Evolutionary conservation across 1,284 basidiomycete species (phyloP).

Genomic region (Cryptococcus wingfieldii): DNA sequence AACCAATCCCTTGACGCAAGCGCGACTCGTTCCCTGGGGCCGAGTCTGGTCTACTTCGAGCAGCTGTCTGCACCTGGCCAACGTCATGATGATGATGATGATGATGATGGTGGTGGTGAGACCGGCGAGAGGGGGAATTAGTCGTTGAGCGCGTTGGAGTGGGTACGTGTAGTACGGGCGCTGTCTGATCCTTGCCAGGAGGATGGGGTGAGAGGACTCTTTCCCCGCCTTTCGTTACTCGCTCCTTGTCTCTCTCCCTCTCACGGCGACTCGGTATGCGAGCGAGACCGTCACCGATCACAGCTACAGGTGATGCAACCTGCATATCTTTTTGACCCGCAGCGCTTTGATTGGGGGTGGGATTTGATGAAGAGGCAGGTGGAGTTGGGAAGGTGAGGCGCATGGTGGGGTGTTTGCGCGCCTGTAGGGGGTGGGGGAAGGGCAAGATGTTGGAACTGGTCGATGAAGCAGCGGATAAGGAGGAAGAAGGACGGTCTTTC

Average conservation of each 20-base stretch:
- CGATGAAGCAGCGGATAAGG: neutral
- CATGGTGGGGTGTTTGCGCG: slow-evolving; percentile 42
- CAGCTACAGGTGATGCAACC: neutral
- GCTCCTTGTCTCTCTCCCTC: no score
- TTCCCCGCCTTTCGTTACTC: no score
- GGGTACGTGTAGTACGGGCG: neutral
- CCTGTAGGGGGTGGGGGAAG: slow-evolving; percentile 39
- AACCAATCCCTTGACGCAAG: neutral
- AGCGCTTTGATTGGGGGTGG: neutral
- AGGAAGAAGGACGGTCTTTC: slow-evolving; percentile 3
- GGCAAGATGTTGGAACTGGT: slow-evolving; percentile 14
- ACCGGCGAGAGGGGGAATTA: neutral
- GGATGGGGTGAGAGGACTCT: neutral
- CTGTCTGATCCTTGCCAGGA: neutral
- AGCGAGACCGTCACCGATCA: slow-evolving; percentile 1
- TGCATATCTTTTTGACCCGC: neutral
- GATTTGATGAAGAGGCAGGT: neutral
- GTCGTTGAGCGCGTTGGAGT: neutral
- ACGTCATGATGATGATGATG: neutral
- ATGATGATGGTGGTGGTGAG: neutral
- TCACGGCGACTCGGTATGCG: neutral
- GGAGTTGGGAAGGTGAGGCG: slow-evolving; percentile 29
- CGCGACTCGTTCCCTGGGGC: neutral
- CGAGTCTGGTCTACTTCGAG: neutral
- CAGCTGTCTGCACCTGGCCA: neutral